Conservation (phyloP, 768 basidiomycete species). For the Agaricus blazei region DNA sequence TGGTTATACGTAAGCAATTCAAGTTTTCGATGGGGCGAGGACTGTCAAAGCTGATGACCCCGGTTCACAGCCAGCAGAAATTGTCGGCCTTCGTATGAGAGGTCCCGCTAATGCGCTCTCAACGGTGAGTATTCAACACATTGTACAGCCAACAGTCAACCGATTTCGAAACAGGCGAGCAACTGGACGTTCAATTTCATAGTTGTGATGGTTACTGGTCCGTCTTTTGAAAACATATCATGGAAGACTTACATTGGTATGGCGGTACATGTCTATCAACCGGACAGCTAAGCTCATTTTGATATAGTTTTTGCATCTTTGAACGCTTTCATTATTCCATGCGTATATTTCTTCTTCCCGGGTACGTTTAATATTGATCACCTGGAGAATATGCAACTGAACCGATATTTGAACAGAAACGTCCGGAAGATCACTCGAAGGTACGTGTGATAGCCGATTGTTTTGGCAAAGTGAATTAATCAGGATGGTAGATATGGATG, state of each 20-base stretch:
- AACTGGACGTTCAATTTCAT: slow-evolving; percentile 59
- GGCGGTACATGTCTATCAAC: neutral
- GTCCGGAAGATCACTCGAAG: slow-evolving; percentile 53
- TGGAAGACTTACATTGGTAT: slow-evolving; percentile 56
- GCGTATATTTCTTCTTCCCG: slow-evolving; percentile 57
- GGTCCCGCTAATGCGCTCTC: slow-evolving; percentile 62
- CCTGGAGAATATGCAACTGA: neutral
- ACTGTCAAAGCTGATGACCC: neutral
- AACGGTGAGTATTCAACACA: slow-evolving; percentile 28
- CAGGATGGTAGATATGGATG: slow-evolving; percentile 34
- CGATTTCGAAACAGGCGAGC: slow-evolving; percentile 22
- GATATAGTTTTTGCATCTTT: slow-evolving; percentile 47
- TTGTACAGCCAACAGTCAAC: neutral
- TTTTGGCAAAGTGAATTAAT: neutral
- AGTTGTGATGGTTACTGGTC: slow-evolving; percentile 59
- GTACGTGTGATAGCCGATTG: slow-evolving; percentile 11
- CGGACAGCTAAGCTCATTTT: neutral
- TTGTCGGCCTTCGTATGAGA: slow-evolving; percentile 55
- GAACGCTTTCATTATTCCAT: slow-evolving; percentile 52
- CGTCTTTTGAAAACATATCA: slow-evolving; percentile 51
- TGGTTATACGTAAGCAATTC: slow-evolving; percentile 54
- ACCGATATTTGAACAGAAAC: slow-evolving; percentile 33
- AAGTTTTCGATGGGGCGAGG: neutral
- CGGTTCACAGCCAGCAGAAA: slow-evolving; percentile 50
- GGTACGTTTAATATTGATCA: slow-evolving; percentile 14